Percentiles rank a stretch among this genome's conserved stretches.
Conservation (phyloP, 2,329 filamentous ascomycete species). For the Aspergillus terreus region DNA sequence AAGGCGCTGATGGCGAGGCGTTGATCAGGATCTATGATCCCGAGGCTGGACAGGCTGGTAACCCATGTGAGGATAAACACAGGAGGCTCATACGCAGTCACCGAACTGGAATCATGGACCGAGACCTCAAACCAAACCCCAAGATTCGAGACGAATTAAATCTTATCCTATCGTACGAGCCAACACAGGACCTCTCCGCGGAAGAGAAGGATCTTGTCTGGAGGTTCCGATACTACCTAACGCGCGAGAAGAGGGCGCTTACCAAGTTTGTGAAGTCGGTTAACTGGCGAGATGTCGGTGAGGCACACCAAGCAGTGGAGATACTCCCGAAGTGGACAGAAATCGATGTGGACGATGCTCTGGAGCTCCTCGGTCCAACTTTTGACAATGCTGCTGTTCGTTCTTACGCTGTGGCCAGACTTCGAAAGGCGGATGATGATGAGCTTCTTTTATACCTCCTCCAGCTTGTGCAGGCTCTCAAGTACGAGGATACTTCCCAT, state of each 20-base stretch:
- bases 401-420: slow-evolving; percentile 85
- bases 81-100: slow-evolving; percentile 86
- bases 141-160: slow-evolving; percentile 94
- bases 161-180: slow-evolving; percentile 83
- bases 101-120: slow-evolving; percentile 88
- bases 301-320: slow-evolving; percentile 84
- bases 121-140: slow-evolving; percentile 92
- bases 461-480: slow-evolving; percentile 91
- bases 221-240: slow-evolving; percentile 95
- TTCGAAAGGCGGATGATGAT: slow-evolving; percentile 88
- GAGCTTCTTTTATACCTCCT: slow-evolving; percentile 88
- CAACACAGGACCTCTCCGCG: slow-evolving; percentile 78
- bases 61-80: slow-evolving; percentile 94
- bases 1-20: slow-evolving; percentile 55
- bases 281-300: slow-evolving; percentile 81
- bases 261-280: slow-evolving; percentile 99
- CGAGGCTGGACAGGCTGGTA: slow-evolving; percentile 82
- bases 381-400: slow-evolving; percentile 86
- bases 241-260: slow-evolving; percentile 83
- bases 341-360: slow-evolving; percentile 92
- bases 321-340: slow-evolving; percentile 91
- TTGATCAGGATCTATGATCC: slow-evolving; percentile 89
- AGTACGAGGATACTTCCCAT: slow-evolving; percentile 76
- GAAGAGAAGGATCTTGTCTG: slow-evolving; percentile 96
- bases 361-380: slow-evolving; percentile 87